Conservation (phyloP, 805 yeast genomes). For the Wickerhamomyces chaumierensis region DNA sequence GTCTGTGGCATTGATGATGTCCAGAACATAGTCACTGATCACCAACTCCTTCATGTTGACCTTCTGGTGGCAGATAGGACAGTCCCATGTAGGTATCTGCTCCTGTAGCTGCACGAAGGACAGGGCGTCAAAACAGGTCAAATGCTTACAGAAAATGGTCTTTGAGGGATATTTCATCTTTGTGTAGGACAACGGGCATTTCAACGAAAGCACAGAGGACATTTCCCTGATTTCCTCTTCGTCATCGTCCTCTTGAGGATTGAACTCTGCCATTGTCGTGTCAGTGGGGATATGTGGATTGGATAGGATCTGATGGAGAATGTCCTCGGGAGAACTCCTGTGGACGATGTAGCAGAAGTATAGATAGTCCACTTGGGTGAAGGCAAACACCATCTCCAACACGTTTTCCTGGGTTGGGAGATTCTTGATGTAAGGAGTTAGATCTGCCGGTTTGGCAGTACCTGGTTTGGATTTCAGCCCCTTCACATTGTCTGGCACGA, state of each 20-base stretch:
- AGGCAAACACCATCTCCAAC: slow-evolving; percentile 47
- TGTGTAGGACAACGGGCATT: slow-evolving; percentile 69
- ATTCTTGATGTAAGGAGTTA: slow-evolving; percentile 38
- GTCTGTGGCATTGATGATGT: slow-evolving; percentile 42
- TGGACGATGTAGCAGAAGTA: slow-evolving; percentile 53
- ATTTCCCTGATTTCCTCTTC: slow-evolving; percentile 68
- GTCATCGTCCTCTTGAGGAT: slow-evolving; percentile 29
- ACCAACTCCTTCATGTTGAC: slow-evolving; percentile 49
- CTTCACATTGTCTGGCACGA: slow-evolving; percentile 42
- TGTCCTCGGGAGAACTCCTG: slow-evolving; percentile 26
- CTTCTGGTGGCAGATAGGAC: slow-evolving; percentile 65
- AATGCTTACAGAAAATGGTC: slow-evolving; percentile 61
- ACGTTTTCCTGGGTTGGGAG: slow-evolving; percentile 25
- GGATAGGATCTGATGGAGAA: slow-evolving; percentile 29
- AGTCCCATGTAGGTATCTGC: slow-evolving; percentile 77
- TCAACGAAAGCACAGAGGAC: slow-evolving; percentile 52
- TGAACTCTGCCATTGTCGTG: slow-evolving; percentile 38
- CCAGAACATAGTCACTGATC: slow-evolving; percentile 62
- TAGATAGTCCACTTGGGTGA: slow-evolving; percentile 37
- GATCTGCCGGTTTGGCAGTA: slow-evolving; percentile 72
- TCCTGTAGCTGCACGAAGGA: slow-evolving; percentile 65
- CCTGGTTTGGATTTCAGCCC: slow-evolving; percentile 74
- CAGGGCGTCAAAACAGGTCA: slow-evolving; percentile 80
- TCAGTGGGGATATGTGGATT: slow-evolving; percentile 43
- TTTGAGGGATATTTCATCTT: slow-evolving; percentile 65